Percentiles rank a stretch among this genome's conserved stretches.
Conservation (phyloP, 169 alveolate genomes). For the Eimeria necatrix region DNA sequence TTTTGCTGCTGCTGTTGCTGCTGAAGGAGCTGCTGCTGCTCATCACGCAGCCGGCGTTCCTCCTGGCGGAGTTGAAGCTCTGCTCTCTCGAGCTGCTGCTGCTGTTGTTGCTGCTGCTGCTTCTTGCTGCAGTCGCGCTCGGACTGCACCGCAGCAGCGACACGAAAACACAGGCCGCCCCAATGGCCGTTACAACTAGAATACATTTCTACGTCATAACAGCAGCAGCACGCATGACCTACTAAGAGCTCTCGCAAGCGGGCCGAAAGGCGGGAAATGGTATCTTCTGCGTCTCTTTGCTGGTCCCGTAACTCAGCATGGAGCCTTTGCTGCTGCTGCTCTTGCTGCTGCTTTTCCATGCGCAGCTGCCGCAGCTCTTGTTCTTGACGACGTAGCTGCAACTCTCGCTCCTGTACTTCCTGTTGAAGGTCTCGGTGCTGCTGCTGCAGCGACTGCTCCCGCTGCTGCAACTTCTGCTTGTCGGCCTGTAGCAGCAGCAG, state of each 20-base stretch:
- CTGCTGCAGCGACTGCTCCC: conserved; percentile 60
- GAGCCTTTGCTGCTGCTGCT: conserved; percentile 52
- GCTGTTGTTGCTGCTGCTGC: conserved; percentile 45
- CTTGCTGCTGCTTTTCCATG: conserved; percentile 41
- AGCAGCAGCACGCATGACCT: neutral
- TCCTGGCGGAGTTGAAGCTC: conserved; percentile 45
- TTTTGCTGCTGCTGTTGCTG: conserved; percentile 52
- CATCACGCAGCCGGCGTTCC: neutral
- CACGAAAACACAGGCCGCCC: neutral
- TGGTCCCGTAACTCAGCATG: conserved; percentile 32
- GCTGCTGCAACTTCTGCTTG: conserved; percentile 68
- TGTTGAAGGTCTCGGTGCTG: conserved; percentile 43
- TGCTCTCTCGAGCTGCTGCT: conserved; percentile 19
- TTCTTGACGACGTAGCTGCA: conserved; percentile 41
- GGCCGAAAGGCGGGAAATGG: conserved; percentile 19
- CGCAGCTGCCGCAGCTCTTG: conserved; percentile 58
- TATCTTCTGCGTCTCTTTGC: conserved; percentile 54
- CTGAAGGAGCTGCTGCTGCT: conserved; percentile 59
- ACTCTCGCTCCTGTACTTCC: conserved; percentile 34
- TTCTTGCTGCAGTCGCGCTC: neutral
- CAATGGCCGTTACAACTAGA: no score
- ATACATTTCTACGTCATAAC: neutral
- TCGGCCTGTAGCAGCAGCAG: conserved; percentile 68
- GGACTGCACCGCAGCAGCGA: conserved; percentile 30
- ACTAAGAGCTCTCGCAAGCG: conserved; percentile 9